phyloP scores from a whole-genome alignment of 2,329 filamentous ascomycete genomes.

The Beauveria sp. region DNA sequence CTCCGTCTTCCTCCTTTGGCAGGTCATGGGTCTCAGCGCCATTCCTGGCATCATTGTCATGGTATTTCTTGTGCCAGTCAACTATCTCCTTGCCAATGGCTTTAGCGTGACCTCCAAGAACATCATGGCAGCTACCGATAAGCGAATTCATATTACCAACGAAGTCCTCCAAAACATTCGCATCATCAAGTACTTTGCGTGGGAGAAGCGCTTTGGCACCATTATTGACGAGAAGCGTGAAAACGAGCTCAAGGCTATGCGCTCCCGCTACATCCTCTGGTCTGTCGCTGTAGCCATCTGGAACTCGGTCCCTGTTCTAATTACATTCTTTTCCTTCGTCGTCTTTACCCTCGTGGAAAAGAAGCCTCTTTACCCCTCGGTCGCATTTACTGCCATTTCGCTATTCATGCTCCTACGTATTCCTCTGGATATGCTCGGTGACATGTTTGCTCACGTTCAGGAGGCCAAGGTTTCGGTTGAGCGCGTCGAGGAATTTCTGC shows the following conservation, averaged over 20 bases:
- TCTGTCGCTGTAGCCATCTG: constrained; percentile 85
- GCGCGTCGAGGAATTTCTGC: constrained; percentile 89
- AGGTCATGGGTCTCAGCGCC: constrained; percentile 84
- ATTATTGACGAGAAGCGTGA: constrained; percentile 84
- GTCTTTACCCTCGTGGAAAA: constrained; percentile 86
- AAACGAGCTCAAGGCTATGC: constrained; percentile 68
- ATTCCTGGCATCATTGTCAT: constrained; percentile 91
- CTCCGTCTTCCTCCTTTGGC: constrained; percentile 75
- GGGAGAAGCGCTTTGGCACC: constrained; percentile 84
- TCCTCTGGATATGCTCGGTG: constrained; percentile 88
- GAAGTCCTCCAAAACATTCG: constrained; percentile 95
- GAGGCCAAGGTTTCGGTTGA: constrained; percentile 96
- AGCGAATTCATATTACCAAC: constrained; percentile 92
- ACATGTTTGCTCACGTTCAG: constrained; percentile 98
- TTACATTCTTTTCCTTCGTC: constrained; percentile 93
- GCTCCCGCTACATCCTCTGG: constrained; percentile 84
- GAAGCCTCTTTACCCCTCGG: constrained; percentile 81
- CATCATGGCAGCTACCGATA: constrained; percentile 89
- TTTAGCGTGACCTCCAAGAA: constrained; percentile 83
- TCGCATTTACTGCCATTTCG: constrained; percentile 93
- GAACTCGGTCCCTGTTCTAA: constrained; percentile 91
- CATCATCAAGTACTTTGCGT: constrained; percentile 99
- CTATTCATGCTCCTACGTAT: constrained; percentile 91
- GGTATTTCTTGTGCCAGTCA: constrained; percentile 80
- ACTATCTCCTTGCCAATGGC: constrained; percentile 77